Conservation (phyloP, 139 green algal genomes). For the Coelastrella sp. region DNA sequence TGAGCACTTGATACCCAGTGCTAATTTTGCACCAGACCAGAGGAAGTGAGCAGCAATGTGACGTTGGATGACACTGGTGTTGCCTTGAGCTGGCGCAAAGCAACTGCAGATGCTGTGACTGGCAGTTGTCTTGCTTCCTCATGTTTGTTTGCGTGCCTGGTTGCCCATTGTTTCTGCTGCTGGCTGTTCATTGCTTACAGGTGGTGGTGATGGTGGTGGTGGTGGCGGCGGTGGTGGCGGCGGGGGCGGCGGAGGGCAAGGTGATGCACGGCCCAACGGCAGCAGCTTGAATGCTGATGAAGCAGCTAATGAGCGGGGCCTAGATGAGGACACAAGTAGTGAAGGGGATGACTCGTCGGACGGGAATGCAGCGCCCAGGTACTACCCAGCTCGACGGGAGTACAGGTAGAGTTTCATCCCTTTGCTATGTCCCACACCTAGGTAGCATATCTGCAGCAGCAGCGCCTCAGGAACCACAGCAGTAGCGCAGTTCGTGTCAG, state of each 20-base stretch:
- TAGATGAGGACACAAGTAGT: constrained; percentile 15
- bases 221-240: constrained; percentile 22
- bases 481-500: too few relatives aligned
- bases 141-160: not conserved
- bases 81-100: too few relatives aligned
- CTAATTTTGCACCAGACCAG: too few relatives aligned
- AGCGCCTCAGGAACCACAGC: too few relatives aligned
- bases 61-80: too few relatives aligned
- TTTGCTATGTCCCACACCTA: too few relatives aligned
- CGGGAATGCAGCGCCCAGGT: constrained; percentile 21
- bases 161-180: not conserved
- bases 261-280: not conserved
- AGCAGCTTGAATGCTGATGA: constrained; percentile 23
- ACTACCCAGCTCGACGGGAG: constrained; percentile 6
- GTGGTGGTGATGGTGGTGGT: not conserved
- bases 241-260: not conserved
- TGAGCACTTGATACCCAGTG: too few relatives aligned
- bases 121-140: not conserved
- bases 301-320: constrained; percentile 11
- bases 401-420: not conserved
- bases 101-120: too few relatives aligned
- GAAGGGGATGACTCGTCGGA: not conserved
- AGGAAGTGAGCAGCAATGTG: too few relatives aligned
- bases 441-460: too few relatives aligned
- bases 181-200: not conserved